Evolutionary conservation across 495 filamentous ascomycete species (phyloP).

Genomic region (Aspergillus sclerotiicarbonarius): DNA sequence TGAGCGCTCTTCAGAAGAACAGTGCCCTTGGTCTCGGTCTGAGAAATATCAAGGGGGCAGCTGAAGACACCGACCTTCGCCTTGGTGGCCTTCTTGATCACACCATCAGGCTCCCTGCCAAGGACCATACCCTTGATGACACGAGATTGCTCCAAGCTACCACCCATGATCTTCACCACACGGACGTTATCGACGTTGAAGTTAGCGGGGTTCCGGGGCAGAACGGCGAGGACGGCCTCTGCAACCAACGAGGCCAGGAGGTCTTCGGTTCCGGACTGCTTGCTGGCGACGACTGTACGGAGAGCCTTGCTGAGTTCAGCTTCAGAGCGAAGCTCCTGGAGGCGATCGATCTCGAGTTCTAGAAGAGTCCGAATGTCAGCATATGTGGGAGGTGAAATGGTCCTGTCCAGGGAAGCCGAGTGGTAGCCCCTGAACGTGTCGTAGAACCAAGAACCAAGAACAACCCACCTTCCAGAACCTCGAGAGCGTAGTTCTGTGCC

Average conservation of each 20-base stretch:
- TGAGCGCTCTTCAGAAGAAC: conserved; percentile 96
- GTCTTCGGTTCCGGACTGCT: conserved; percentile 92
- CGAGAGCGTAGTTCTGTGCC: conserved; percentile 82
- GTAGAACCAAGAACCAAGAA: background rate
- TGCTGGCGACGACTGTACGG: conserved; percentile 90
- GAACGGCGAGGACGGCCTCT: conserved; percentile 88
- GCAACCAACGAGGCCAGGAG: conserved; percentile 81
- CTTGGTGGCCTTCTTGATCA: conserved; percentile 81
- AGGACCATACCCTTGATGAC: conserved; percentile 99
- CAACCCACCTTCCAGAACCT: conserved; percentile 69
- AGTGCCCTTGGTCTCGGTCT: conserved; percentile 99
- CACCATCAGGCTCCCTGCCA: conserved; percentile 84
- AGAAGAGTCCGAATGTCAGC: conserved; percentile 9
- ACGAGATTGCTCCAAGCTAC: conserved; percentile 84
- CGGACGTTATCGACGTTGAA: conserved; percentile 99
- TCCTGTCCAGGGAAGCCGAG: background rate
- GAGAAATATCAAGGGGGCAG: conserved; percentile 91
- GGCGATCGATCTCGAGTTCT: conserved; percentile 88
- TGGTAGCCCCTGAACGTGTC: conserved; percentile 15
- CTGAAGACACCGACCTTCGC: conserved; percentile 97
- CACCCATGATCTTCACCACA: conserved; percentile 99
- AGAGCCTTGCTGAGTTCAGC: conserved; percentile 92
- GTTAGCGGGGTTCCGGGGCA: conserved; percentile 95
- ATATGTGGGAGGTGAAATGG: background rate
- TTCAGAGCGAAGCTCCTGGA: conserved; percentile 75